phyloP scores from a whole-genome alignment of 352 stramenopile species.

The Aphanomyces cochlioides region DNA sequence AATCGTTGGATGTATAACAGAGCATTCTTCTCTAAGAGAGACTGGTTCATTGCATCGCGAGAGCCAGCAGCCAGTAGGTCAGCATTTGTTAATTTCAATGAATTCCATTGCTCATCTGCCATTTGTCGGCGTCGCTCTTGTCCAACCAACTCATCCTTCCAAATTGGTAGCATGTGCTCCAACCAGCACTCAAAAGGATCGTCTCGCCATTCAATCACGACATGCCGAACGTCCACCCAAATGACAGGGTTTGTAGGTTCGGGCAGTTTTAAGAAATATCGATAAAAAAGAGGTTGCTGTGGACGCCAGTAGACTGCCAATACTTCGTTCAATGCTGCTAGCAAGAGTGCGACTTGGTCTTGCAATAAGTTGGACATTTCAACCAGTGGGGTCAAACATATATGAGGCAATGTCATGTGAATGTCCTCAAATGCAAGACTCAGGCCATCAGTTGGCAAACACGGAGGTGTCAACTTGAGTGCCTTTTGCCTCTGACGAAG shows the following conservation, averaged over 20 bases:
- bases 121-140: slow-evolving; percentile 58
- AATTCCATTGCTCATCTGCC: slow-evolving; percentile 56
- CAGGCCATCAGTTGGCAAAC: slow-evolving; percentile 42
- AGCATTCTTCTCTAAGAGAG: slow-evolving; percentile 55
- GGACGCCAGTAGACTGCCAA: slow-evolving; percentile 51
- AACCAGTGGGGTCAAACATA: slow-evolving; percentile 39
- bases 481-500: slow-evolving; percentile 42
- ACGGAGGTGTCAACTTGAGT: slow-evolving; percentile 32
- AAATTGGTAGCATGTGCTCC: slow-evolving; percentile 61
- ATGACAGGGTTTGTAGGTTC: slow-evolving; percentile 39
- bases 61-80: slow-evolving; percentile 35
- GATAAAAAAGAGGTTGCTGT: slow-evolving; percentile 57
- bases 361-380: slow-evolving; percentile 36
- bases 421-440: slow-evolving; percentile 53
- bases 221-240: slow-evolving; percentile 50
- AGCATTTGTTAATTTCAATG: slow-evolving; percentile 53
- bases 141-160: slow-evolving; percentile 65
- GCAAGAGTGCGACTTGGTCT: slow-evolving; percentile 37
- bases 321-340: slow-evolving; percentile 32
- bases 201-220: slow-evolving; percentile 48
- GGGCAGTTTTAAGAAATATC: slow-evolving; percentile 52
- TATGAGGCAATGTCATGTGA: slow-evolving; percentile 36
- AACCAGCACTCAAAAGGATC: slow-evolving; percentile 63
- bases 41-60: slow-evolving; percentile 41
- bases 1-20: slow-evolving; percentile 58